Base-by-base conservation (phyloP, 305 asterid genomes). In the Ilex paraguariensis region DNA sequence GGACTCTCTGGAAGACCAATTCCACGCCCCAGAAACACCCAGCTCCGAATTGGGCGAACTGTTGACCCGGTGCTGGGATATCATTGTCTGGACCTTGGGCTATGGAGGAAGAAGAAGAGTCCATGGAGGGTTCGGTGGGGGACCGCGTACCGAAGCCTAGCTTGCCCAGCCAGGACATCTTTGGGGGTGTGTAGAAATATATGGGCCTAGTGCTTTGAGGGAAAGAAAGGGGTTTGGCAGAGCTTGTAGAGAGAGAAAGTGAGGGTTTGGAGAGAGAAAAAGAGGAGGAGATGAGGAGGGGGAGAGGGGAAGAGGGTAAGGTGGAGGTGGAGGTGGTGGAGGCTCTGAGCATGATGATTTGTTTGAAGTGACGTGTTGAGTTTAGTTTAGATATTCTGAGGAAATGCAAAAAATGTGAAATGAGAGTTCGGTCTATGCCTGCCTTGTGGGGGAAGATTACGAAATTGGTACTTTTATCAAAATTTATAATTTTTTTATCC, bases 11-110 rank as follows among this genome's bases (percentile, higher is more conserved):
- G 54, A 61, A 92, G 31, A 84, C 94, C 67, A 92, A 80, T 74
- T 92, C 98, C 57, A 84, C 91, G 10, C 98, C 98, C 98, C 98
- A 92, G 78, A 92, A 92, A 28, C 98, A 92, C 11, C 98, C 97
- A n/a, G 91, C 88, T 53, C 97, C 96, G 73, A 92, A 90, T 70
- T 92, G 98, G 16, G 90, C 94, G 64, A 92, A 80, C 61, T 74
- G 72, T 68, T 84, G 87, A 13, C 97, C 97, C 15, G 96, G 86
- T 0, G 82, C 82, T 0, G 97, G 91, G 14, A 64, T 46, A 36
- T 90, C 96, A 51, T 79, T 86, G 70, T 92, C 98, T 10, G 91
- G 88, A 17, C 91, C 87, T 71, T 82, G 91, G 4, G 94, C 79
- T 56, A 87, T 77, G 58, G 88, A 51, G 53, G 81, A 31, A 13